These are phyloP conservation scores for Zalaria obscura DNA, from an alignment of 2,329 filamentous ascomycete species.

Conservation along the genomic window DNA sequence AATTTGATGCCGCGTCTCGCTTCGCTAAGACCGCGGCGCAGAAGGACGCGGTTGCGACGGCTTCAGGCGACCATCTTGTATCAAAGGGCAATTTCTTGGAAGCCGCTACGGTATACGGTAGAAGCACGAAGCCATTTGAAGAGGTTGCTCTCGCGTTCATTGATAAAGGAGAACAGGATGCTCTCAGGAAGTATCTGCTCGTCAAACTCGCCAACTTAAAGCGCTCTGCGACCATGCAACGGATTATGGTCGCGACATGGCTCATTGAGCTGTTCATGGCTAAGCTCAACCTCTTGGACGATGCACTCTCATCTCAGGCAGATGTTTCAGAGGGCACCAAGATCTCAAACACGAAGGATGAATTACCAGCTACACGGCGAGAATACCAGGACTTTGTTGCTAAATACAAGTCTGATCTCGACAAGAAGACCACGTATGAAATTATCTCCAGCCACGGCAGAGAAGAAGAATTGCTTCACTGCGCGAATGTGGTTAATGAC, in stretches of 20 bases:
- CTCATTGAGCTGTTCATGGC: slow-evolving; percentile 94
- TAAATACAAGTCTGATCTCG: slow-evolving; percentile 75
- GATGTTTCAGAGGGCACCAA: slow-evolving; percentile 56
- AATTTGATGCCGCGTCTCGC: slow-evolving; percentile 76
- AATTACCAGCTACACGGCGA: slow-evolving; percentile 54
- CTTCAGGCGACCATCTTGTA: slow-evolving; percentile 79
- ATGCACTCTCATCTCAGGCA: slow-evolving; percentile 80
- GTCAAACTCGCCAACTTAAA: slow-evolving; percentile 73
- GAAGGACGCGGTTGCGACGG: slow-evolving; percentile 81
- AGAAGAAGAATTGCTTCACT: slow-evolving; percentile 84
- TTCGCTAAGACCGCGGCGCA: slow-evolving; percentile 70
- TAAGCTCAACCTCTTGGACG: slow-evolving; percentile 86
- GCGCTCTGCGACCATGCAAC: slow-evolving; percentile 77
- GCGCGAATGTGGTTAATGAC: slow-evolving; percentile 77
- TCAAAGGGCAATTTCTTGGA: slow-evolving; percentile 70
- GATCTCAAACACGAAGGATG: slow-evolving; percentile 49
- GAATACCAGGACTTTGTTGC: slow-evolving; percentile 83
- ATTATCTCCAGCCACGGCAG: slow-evolving; percentile 90
- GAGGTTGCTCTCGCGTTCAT: slow-evolving; percentile 87
- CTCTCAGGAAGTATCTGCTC: slow-evolving; percentile 74
- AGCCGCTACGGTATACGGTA: slow-evolving; percentile 80
- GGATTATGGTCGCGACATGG: slow-evolving; percentile 92
- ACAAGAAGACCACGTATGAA: slow-evolving; percentile 86
- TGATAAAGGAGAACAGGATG: slow-evolving; percentile 79
- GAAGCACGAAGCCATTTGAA: slow-evolving; percentile 93